Percentiles rank a stretch among this genome's conserved stretches.
Conservation (phyloP, 73 alveolate genomes). For the Paramecium primaurelia region DNA sequence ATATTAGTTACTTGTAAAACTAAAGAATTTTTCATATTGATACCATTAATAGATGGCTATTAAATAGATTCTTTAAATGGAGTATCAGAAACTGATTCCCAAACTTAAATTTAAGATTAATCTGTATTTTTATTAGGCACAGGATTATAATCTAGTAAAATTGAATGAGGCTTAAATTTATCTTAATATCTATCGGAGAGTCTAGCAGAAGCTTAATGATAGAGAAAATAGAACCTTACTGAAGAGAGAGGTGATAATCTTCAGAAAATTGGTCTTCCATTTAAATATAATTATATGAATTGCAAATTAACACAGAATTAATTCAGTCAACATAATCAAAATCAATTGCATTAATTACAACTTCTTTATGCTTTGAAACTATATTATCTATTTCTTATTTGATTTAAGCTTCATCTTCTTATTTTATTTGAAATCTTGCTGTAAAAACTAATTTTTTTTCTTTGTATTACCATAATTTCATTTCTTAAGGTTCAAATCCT, state of each 20-base stretch:
- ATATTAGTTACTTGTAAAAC: background rate
- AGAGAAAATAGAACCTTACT: background rate
- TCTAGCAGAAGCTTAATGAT: background rate
- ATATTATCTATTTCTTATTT: background rate
- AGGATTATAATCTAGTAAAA: background rate
- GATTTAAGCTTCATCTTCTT: background rate
- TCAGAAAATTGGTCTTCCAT: constrained; percentile 14
- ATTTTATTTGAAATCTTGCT: background rate
- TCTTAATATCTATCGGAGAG: background rate
- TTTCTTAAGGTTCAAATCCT: background rate
- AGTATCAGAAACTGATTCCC: background rate
- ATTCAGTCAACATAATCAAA: constrained; percentile 32
- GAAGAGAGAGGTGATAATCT: background rate
- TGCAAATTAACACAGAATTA: background rate
- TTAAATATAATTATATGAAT: background rate
- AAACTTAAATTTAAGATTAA: background rate
- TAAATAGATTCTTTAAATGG: background rate
- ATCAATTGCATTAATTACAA: background rate
- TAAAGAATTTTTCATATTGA: background rate
- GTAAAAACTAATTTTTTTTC: constrained; percentile 16
- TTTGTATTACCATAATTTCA: background rate
- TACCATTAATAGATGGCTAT: background rate
- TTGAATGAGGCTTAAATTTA: background rate
- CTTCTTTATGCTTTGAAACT: background rate
- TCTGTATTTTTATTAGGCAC: background rate